Evolutionary conservation across 805 yeast species (phyloP).

Genomic region (Ogataea methylovora): DNA sequence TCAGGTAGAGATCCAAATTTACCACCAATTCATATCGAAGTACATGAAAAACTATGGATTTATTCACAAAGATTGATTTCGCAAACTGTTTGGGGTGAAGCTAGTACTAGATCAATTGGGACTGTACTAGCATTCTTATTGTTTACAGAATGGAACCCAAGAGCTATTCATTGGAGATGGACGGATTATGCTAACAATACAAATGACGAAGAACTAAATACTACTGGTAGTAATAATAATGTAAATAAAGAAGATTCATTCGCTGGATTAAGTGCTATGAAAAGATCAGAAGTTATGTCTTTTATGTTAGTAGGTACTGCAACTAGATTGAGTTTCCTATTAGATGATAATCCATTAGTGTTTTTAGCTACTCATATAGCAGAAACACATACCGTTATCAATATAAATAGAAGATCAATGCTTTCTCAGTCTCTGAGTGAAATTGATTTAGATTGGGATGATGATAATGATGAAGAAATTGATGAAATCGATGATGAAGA

Average conservation of each 20-base stretch:
- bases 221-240: slow-evolving; percentile 4
- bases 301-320: slow-evolving; percentile 93
- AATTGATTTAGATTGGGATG: slow-evolving; percentile 45
- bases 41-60: slow-evolving; percentile 79
- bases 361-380: slow-evolving; percentile 80
- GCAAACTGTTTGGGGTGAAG: slow-evolving; percentile 91
- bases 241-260: slow-evolving; percentile 37
- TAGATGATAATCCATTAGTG: slow-evolving; percentile 65
- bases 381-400: slow-evolving; percentile 77
- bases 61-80: slow-evolving; percentile 76
- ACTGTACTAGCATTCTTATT: slow-evolving; percentile 78
- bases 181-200: slow-evolving; percentile 69
- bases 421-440: slow-evolving; percentile 66
- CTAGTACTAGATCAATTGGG: slow-evolving; percentile 79
- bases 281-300: slow-evolving; percentile 83
- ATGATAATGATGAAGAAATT: slow-evolving; percentile 21
- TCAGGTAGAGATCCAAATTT: slow-evolving; percentile 5
- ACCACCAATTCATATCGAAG: slow-evolving; percentile 35
- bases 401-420: slow-evolving; percentile 73
- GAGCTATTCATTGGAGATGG: slow-evolving; percentile 89
- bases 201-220: slow-evolving; percentile 32
- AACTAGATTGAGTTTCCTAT: slow-evolving; percentile 74
- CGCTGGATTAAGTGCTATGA: slow-evolving; percentile 77
- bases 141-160: slow-evolving; percentile 92
- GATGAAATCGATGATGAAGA: slow-evolving; percentile 27